phyloP scores from a whole-genome alignment of 2,329 filamentous ascomycete genomes.

The Pseudofabraea citricarpa region DNA sequence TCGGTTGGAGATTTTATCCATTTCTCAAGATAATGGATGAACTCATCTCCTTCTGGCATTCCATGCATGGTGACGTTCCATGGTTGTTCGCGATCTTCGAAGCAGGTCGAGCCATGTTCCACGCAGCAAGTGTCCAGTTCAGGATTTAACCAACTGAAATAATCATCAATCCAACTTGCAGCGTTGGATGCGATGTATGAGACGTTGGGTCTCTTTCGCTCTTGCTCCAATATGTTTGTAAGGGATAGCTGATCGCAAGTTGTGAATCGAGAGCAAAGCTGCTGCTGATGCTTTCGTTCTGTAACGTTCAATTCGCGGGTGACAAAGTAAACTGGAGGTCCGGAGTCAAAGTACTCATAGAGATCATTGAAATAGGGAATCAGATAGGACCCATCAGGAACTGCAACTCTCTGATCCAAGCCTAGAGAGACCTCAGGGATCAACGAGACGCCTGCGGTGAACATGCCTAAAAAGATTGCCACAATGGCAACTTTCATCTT shows the following conservation, averaged over 20 bases:
- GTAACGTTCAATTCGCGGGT: constrained; percentile 78
- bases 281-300: constrained; percentile 68
- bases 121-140: constrained; percentile 71
- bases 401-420: constrained; percentile 88
- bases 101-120: constrained; percentile 69
- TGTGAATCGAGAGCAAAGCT: constrained; percentile 86
- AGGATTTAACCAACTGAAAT: constrained; percentile 94
- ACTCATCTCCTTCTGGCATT: constrained; percentile 93
- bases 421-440: constrained; percentile 82
- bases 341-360: constrained; percentile 85
- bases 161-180: constrained; percentile 96
- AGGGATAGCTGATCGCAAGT: constrained; percentile 81
- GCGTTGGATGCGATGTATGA: constrained; percentile 86
- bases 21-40: constrained; percentile 76
- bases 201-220: constrained; percentile 81
- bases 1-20: constrained; percentile 80
- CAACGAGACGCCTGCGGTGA: constrained; percentile 79
- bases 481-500: constrained; percentile 75
- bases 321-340: constrained; percentile 95
- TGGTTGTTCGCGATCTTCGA: constrained; percentile 66
- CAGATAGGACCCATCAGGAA: constrained; percentile 89
- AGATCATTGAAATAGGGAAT: constrained; percentile 97
- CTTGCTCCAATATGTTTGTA: constrained; percentile 86
- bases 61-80: constrained; percentile 89
- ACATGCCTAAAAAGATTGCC: constrained; percentile 78